Evolutionary conservation across 805 yeast genomes (phyloP).

Genomic region (Soucietia sequanensis): DNA sequence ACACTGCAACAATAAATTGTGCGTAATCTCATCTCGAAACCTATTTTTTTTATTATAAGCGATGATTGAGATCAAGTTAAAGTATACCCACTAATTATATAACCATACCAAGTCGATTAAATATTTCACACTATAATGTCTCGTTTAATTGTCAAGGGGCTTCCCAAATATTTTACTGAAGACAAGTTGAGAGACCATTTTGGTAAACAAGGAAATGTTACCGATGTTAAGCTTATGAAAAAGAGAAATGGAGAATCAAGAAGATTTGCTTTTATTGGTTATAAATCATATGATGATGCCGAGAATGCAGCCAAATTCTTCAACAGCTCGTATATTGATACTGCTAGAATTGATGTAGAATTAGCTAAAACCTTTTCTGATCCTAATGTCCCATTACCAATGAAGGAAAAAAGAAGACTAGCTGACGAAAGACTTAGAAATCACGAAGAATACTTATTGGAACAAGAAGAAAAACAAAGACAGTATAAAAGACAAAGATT

Average conservation of each 20-base stretch:
- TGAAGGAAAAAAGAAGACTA: constrained; percentile 36
- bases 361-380: constrained; percentile 85
- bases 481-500: constrained; percentile 38
- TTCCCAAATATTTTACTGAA: constrained; percentile 78
- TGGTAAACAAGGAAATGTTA: constrained; percentile 57
- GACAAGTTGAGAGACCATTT: constrained; percentile 70
- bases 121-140: constrained; percentile 54
- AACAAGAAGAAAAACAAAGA: constrained; percentile 37
- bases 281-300: constrained; percentile 71
- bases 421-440: constrained; percentile 46
- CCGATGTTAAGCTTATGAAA: constrained; percentile 85
- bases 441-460: constrained; percentile 42
- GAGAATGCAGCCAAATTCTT: constrained; percentile 72
- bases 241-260: constrained; percentile 84
- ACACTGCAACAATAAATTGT: no score
- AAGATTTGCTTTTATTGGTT: constrained; percentile 92
- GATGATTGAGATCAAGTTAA: no score
- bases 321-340: constrained; percentile 77
- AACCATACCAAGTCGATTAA: no score
- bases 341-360: constrained; percentile 74
- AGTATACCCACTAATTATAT: no score
- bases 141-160: constrained; percentile 86
- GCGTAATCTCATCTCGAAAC: no score
- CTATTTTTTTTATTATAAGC: no score
- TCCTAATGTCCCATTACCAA: constrained; percentile 70